phyloP scores from a whole-genome alignment of 805 yeast genomes.

The Metschnikowia continentalis region DNA sequence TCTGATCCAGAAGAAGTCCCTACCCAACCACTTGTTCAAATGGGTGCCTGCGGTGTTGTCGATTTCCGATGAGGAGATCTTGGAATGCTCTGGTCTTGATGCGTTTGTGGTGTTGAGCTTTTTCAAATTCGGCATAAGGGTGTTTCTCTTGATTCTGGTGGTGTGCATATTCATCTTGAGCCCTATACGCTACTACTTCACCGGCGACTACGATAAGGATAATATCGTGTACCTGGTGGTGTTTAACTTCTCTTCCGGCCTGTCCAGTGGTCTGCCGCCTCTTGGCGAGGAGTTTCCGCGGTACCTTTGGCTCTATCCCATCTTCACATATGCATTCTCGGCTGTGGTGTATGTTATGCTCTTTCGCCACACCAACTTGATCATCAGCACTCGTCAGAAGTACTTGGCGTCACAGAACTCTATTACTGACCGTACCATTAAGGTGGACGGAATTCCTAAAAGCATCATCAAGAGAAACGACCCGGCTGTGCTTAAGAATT shows the following conservation, averaged over 20 bases:
- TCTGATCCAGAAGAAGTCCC: conserved; percentile 28
- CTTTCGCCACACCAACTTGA: conserved; percentile 44
- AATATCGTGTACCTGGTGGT: conserved; percentile 19
- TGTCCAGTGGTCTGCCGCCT: conserved; percentile 18
- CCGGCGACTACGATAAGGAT: conserved; percentile 43
- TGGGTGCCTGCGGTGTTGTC: conserved; percentile 25
- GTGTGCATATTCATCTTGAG: conserved; percentile 29
- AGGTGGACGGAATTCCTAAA: conserved; percentile 51
- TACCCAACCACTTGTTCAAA: conserved; percentile 35
- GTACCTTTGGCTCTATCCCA: conserved; percentile 50
- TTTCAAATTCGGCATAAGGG: conserved; percentile 30
- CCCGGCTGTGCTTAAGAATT: conserved; percentile 41
- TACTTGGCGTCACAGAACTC: conserved; percentile 58
- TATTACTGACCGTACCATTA: conserved; percentile 55
- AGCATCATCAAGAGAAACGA: conserved; percentile 33
- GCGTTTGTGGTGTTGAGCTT: conserved; percentile 37
- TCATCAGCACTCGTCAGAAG: conserved; percentile 51
- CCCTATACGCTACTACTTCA: conserved; percentile 37
- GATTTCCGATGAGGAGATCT: conserved; percentile 24
- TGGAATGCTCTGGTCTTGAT: conserved; percentile 24
- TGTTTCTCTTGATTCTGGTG: conserved; percentile 19
- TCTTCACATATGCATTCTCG: conserved; percentile 54
- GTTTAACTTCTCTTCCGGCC: conserved; percentile 3
- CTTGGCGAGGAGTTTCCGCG: conserved; percentile 35
- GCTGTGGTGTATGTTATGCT: conserved; percentile 42